Conservation (phyloP, 148 eudicot genomes). For the Chenopodium quinoa region DNA sequence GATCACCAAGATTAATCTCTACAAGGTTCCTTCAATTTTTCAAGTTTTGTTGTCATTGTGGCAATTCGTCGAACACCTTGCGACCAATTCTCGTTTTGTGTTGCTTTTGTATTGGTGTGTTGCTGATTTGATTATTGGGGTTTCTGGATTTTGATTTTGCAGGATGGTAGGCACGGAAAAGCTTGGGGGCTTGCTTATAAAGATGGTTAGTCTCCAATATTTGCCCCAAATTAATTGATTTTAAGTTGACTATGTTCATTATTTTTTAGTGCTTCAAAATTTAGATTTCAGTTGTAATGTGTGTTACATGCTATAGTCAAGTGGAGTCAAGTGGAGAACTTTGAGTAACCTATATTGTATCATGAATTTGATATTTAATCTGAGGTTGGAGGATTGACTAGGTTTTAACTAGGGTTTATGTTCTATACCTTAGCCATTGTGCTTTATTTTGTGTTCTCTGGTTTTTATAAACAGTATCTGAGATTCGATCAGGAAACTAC, state of each 20-base stretch:
- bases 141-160: constrained; percentile 32
- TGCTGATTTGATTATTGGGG: constrained; percentile 11
- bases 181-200: constrained; percentile 90
- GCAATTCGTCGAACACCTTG: constrained; percentile 32
- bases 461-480: not conserved
- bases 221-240: not conserved
- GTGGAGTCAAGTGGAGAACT: not conserved
- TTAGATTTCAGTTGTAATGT: not conserved
- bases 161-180: constrained; percentile 95
- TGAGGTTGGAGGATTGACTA: not conserved
- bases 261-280: not conserved
- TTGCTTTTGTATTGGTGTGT: not conserved
- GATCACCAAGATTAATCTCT: constrained; percentile 90
- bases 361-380: not conserved
- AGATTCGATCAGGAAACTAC: not conserved
- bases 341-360: not conserved
- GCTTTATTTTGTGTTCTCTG: not conserved
- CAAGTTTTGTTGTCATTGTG: constrained; percentile 10
- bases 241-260: not conserved
- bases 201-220: constrained; percentile 53
- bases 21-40: constrained; percentile 40
- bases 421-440: not conserved
- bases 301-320: not conserved
- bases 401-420: constrained; percentile 22
- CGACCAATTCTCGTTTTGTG: not conserved